Evolutionary conservation across 2,329 filamentous ascomycete genomes (phyloP), one percentile per base, ranked within the genome.

Genomic region (Paradendryphiella salina): DNA sequence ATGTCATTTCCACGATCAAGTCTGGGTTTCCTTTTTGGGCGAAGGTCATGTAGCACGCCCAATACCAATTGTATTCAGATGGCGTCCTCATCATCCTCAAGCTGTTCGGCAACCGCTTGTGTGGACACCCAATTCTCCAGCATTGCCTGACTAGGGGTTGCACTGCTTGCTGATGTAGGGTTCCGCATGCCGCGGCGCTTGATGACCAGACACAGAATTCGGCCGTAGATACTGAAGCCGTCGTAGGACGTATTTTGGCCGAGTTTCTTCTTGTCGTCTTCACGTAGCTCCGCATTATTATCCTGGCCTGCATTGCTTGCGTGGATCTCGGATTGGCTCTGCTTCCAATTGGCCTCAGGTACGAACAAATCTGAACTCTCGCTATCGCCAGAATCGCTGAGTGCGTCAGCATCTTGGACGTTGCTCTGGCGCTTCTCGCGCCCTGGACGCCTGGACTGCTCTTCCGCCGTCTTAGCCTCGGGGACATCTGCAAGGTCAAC

Each of bases 151-250:
- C 68, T 70, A 18, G 71, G 68, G 10, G 48, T 50, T 29, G 63
- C 57, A 37, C 48, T 53, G 43, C 42, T 57, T 39, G 56, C 59
- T 38, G 58, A 60, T 31, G 59, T 36, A 17, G 52, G 46, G 20
- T 48, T 54, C 15, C 64, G 63, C 7, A 48, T 57, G 39, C 78
- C 80, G 58, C 85, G 87, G 54, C 87, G 85, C 70, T 87, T 89
- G 73, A 99, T 86, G 7, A 99, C 88, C 51, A 99, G 80, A 73
- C 92, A 97, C 20, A 99, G 79, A 38, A 96, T 90, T 61, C 90
- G 88, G 9, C 94, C 91, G 75, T 96, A 96, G 67, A 99, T 96
- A 64, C 88, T 89, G 75, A 97, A 97, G 7, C 94, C 93, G 66
- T 97, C 91, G 74, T 97, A 99, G 11, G 85, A 86, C 20, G 93